These are phyloP conservation scores for Rhizopus stolonifer DNA, from an alignment of 371 early-diverging fungal genomes.

Conservation along the genomic window DNA sequence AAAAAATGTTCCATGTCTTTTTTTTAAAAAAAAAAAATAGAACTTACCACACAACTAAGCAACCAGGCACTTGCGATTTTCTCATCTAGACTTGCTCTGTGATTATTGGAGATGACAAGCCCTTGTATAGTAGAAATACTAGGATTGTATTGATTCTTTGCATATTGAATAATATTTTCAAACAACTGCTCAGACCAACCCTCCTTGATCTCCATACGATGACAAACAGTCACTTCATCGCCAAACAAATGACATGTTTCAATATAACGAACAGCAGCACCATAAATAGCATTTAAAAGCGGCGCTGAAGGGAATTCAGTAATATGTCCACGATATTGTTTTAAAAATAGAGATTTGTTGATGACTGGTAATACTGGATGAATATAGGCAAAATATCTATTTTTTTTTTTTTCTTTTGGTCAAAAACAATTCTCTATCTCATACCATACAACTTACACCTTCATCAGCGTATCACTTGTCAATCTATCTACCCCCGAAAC, in stretches of 20 bases:
- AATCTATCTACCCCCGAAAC: conserved; percentile 38
- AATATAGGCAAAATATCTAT: conserved; percentile 51
- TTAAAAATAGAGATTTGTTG: conserved; percentile 45
- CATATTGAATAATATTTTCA: conserved; percentile 35
- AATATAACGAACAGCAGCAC: conserved; percentile 48
- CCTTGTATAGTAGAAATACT: conserved; percentile 46
- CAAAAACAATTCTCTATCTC: too few relatives aligned
- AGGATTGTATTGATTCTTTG: conserved; percentile 33
- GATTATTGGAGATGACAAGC: conserved; percentile 40
- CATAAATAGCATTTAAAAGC: conserved; percentile 43
- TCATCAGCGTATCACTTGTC: conserved; percentile 47
- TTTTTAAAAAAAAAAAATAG: too few relatives aligned
- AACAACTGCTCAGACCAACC: conserved; percentile 46
- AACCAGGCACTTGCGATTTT: conserved; percentile 41
- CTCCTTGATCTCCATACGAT: conserved; percentile 19
- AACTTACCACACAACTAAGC: conserved; percentile 39
- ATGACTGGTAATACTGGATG: conserved; percentile 50
- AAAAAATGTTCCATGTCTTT: too few relatives aligned
- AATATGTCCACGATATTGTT: conserved; percentile 44
- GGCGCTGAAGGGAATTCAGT: conserved; percentile 45
- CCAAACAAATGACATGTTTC: conserved; percentile 40
- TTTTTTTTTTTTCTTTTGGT: too few relatives aligned
- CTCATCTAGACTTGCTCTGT: conserved; percentile 42
- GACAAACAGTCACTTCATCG: conserved; percentile 21
- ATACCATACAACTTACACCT: conserved; percentile 38